Conservation (phyloP, 139 green algal species). For the Picochlorum sp. region DNA sequence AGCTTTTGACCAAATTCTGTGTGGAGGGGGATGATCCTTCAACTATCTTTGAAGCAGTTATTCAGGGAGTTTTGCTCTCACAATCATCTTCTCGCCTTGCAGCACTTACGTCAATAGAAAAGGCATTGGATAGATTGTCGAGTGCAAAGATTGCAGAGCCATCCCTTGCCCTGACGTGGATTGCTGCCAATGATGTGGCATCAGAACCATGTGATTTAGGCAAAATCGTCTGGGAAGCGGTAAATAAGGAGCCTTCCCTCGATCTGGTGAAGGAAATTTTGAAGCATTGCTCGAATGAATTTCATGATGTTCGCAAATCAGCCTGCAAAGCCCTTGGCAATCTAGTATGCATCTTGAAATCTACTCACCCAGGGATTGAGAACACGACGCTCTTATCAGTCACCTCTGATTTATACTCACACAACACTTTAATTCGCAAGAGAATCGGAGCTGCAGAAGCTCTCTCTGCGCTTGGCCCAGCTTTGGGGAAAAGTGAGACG, state of each 20-base stretch:
- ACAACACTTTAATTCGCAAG: constrained; percentile 32
- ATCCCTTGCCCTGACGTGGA: constrained; percentile 41
- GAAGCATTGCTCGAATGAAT: not conserved
- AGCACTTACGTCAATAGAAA: constrained; percentile 42
- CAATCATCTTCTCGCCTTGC: constrained; percentile 51
- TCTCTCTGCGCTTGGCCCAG: constrained; percentile 41
- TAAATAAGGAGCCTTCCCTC: not conserved
- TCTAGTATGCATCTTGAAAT: not conserved
- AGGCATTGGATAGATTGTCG: constrained; percentile 16
- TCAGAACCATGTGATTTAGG: constrained; percentile 44
- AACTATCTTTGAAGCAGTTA: constrained; percentile 43
- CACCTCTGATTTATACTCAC: constrained; percentile 16
- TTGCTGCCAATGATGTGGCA: constrained; percentile 42
- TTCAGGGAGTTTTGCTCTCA: constrained; percentile 15
- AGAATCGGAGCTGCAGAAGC: constrained; percentile 48
- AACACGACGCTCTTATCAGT: no score
- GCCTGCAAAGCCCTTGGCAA: not conserved
- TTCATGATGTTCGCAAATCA: not conserved
- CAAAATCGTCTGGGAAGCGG: not conserved
- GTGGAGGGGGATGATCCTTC: constrained; percentile 20
- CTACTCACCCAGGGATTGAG: no score
- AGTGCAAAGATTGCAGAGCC: constrained; percentile 12
- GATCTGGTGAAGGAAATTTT: not conserved
- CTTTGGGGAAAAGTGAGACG: constrained; percentile 48
- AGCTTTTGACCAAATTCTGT: constrained; percentile 60